Percentiles rank a stretch among this genome's conserved stretches.
These are phyloP conservation scores for Thielaviopsis euricoi DNA, from an alignment of 2,329 filamentous ascomycete species.

Conservation along the genomic window DNA sequence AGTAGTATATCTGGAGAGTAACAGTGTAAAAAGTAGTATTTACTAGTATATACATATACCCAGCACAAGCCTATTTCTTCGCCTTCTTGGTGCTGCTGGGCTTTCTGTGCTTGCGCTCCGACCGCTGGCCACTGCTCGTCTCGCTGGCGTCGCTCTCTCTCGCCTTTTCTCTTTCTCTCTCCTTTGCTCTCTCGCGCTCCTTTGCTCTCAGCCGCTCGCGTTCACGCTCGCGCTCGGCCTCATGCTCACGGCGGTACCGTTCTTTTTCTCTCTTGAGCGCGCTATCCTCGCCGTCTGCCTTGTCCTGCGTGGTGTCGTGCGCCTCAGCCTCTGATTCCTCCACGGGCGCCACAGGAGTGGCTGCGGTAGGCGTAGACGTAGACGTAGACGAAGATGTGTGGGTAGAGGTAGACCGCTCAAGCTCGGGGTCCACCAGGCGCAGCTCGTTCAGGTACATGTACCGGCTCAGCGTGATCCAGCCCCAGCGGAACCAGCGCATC, in stretches of 20 bases:
- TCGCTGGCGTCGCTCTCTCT: background rate
- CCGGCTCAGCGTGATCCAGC: conserved; percentile 77
- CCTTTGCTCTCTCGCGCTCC: background rate
- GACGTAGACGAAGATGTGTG: conserved; percentile 1
- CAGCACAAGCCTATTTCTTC: background rate
- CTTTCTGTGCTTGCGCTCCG: conserved; percentile 3
- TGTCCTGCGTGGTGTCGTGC: background rate
- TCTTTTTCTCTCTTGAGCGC: too few species aligned
- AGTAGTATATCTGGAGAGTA: too few species aligned
- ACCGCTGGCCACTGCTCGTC: background rate
- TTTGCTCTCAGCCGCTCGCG: conserved; percentile 1
- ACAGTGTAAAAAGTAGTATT: too few species aligned
- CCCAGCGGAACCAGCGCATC: conserved; percentile 97
- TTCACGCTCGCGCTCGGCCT: background rate
- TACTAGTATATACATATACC: too few species aligned
- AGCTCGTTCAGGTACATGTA: conserved; percentile 96
- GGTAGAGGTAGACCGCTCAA: background rate
- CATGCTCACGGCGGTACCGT: background rate
- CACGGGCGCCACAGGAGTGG: background rate
- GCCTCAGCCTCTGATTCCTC: background rate
- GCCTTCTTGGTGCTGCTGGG: conserved; percentile 3
- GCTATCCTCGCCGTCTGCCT: background rate
- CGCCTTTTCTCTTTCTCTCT: background rate
- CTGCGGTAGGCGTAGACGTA: background rate
- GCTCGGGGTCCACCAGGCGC: conserved; percentile 29